Evolutionary conservation across 2,329 filamentous ascomycete species (phyloP).

Genomic region (Phoma sp.): DNA sequence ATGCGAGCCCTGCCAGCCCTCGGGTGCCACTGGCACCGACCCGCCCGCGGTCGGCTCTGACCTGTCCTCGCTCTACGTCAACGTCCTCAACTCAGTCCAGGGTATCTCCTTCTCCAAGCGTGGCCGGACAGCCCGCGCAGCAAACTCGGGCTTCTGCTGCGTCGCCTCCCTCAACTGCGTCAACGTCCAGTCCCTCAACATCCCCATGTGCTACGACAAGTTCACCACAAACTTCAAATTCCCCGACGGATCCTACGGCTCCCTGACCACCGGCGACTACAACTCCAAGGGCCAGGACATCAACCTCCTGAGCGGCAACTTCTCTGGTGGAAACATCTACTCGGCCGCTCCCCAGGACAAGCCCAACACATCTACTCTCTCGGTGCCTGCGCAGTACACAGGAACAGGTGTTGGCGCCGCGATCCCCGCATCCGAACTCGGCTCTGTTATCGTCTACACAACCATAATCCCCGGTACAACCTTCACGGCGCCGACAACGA

Average conservation of each 20-base stretch:
- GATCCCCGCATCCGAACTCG: slow-evolving; percentile 54
- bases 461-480: slow-evolving; percentile 40
- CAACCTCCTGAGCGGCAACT: slow-evolving; percentile 56
- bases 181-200: slow-evolving; percentile 48
- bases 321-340: slow-evolving; percentile 57
- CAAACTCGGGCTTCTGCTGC: slow-evolving; percentile 41
- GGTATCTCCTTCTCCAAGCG: slow-evolving; percentile 42
- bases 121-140: slow-evolving; percentile 22
- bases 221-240: slow-evolving; percentile 60
- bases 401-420: slow-evolving; percentile 54
- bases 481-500: slow-evolving; percentile 31
- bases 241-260: slow-evolving; percentile 55
- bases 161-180: slow-evolving; percentile 50
- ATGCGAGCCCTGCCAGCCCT: slow-evolving; percentile 46
- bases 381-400: slow-evolving; percentile 55
- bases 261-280: slow-evolving; percentile 54
- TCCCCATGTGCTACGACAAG: slow-evolving; percentile 60
- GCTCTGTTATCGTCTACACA: slow-evolving; percentile 46
- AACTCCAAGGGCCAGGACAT: slow-evolving; percentile 47
- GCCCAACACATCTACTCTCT: slow-evolving; percentile 54
- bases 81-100: slow-evolving; percentile 46
- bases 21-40: slow-evolving; percentile 40
- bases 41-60: slow-evolving; percentile 43
- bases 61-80: slow-evolving; percentile 44
- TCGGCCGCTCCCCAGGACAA: slow-evolving; percentile 42